Evolutionary conservation across 1,284 basidiomycete species (phyloP), one percentile per base, ranked within the genome.

Genomic region (Malassezia obtusa): DNA sequence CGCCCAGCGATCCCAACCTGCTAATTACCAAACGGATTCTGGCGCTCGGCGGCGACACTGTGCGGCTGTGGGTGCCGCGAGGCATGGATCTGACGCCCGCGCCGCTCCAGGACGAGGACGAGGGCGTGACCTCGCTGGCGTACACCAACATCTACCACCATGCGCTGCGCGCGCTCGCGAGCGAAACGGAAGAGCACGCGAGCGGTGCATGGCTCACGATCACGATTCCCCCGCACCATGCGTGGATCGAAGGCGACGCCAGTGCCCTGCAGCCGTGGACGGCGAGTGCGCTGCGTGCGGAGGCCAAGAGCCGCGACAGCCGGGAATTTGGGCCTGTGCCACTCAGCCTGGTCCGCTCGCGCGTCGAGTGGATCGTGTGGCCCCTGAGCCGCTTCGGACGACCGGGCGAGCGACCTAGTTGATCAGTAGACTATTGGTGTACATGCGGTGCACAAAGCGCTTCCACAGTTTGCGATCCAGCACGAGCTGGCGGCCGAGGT

Each of bases 391-490:
- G 66, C 1, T 68, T 67, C 52, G 67, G 67, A 1, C 12, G 25
- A 1, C 62, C 66, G 0, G 49, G 39, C 7, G 21, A 50, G 4
- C 53, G 65, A 3, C 65, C 64, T 2, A 45, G 17, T 11, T 21
- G 35, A 21, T 33, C 12, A 31, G 30, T 19, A 45, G 43, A 25
- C 36, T 47, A 28, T 35, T 47, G 11, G 55, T 46, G 25, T 67
- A 87, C 84, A 89, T 87, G 74, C 81, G 82, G 71, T 77, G 71
- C 63, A 78, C 77, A 75, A 85, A 89, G 65, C 75, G 73, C 71
- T 77, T 77, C 77, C 86, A 82, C 72, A 86, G 72, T 76, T 81
- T 81, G 74, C 78, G 78, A 65, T 82, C 77, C 3, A 65, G 61
- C 21, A 80, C 83, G 58, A 90, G 72, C 64, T 78, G 75, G 60